These are phyloP conservation scores for Hydnomerulius pinastri DNA, from an alignment of 768 basidiomycete genomes.

Conservation along the genomic window DNA sequence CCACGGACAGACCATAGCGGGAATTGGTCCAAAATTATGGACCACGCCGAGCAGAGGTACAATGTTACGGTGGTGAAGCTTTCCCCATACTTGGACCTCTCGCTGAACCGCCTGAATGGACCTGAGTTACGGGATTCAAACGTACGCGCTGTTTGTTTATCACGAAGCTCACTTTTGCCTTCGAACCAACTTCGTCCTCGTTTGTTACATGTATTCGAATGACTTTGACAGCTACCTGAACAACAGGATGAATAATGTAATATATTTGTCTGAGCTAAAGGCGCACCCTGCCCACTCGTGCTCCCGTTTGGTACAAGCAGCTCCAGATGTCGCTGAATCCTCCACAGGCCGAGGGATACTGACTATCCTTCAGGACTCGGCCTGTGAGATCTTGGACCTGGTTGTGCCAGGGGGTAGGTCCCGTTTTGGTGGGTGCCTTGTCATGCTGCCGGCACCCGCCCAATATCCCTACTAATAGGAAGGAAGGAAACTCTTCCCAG, in stretches of 20 bases:
- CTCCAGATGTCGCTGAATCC: constrained; percentile 34
- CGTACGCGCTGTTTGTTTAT: background rate
- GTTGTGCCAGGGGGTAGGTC: background rate
- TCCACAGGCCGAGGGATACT: constrained; percentile 27
- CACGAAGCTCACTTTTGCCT: constrained; percentile 12
- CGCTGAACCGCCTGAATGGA: constrained; percentile 26
- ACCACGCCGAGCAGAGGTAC: too few species aligned
- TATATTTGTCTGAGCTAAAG: background rate
- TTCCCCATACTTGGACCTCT: too few species aligned
- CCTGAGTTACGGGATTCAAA: constrained; percentile 9
- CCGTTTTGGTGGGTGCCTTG: background rate
- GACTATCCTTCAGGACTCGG: constrained; percentile 8
- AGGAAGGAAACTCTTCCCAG: too few species aligned
- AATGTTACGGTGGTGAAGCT: too few species aligned
- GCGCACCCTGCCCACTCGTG: constrained; percentile 8
- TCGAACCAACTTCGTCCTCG: constrained; percentile 5
- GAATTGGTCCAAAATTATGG: too few species aligned
- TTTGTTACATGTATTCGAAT: constrained; percentile 13
- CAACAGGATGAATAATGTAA: background rate
- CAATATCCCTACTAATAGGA: too few species aligned
- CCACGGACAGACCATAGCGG: too few species aligned
- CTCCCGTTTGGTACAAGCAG: constrained; percentile 10
- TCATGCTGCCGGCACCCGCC: background rate
- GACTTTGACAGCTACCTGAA: constrained; percentile 31
- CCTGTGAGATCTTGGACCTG: constrained; percentile 17